These are phyloP conservation scores for Moesziomyces antarcticus DNA, from an alignment of 1,284 basidiomycete genomes.

Conservation along the genomic window DNA sequence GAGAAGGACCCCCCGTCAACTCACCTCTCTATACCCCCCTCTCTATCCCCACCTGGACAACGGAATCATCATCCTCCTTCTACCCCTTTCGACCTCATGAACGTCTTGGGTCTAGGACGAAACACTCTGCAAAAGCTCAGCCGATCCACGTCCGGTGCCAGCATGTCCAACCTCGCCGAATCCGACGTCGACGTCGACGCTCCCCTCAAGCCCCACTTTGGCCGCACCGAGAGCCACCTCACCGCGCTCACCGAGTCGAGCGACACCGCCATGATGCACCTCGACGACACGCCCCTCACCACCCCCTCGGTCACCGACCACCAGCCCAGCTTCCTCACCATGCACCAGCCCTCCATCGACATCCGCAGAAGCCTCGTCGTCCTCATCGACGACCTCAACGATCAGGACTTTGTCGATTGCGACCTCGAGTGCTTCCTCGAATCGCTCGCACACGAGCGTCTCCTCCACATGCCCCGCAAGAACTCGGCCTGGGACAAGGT, in stretches of 20 bases:
- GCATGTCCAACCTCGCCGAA: constrained; percentile 3
- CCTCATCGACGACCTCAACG: constrained; percentile 31
- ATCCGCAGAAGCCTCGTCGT: constrained; percentile 24
- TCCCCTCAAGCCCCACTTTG: neutral
- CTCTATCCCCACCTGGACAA: constrained; percentile 31
- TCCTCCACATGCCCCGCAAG: constrained; percentile 13
- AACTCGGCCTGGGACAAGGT: constrained; percentile 16
- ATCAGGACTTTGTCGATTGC: constrained; percentile 7
- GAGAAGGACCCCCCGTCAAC: neutral
- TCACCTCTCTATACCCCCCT: too few relatives aligned
- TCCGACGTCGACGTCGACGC: neutral
- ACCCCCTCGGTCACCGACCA: constrained; percentile 5
- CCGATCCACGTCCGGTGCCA: constrained; percentile 9
- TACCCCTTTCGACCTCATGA: constrained; percentile 20
- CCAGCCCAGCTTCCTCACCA: constrained; percentile 8
- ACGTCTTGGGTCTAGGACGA: constrained; percentile 6
- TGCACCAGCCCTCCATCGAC: constrained; percentile 31
- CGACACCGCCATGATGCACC: neutral
- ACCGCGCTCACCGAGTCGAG: constrained; percentile 5
- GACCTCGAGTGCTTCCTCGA: constrained; percentile 20
- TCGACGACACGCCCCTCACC: constrained; percentile 5
- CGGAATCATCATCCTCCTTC: constrained; percentile 27
- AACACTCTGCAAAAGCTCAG: constrained; percentile 9
- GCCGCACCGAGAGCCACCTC: constrained; percentile 4
- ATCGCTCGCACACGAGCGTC: constrained; percentile 17